Percentiles rank a stretch among this genome's conserved stretches.
Conservation (phyloP, 306 rosid species). For the Quercus variabilis region DNA sequence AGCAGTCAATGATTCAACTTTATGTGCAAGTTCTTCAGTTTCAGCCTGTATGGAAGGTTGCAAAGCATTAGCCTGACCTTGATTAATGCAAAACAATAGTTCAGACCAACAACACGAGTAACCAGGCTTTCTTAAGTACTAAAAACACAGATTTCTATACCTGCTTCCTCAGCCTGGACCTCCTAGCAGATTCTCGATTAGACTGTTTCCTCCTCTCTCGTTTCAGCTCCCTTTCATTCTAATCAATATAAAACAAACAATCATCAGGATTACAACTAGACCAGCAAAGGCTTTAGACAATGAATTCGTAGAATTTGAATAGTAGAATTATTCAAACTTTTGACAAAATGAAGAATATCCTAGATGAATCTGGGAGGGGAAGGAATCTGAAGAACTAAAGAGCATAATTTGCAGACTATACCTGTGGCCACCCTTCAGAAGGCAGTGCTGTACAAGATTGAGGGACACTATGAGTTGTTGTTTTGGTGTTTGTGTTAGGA, state of each 20-base stretch:
- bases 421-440: constrained; percentile 74
- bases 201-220: constrained; percentile 97
- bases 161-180: constrained; percentile 99
- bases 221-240: constrained; percentile 87
- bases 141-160: constrained; percentile 25
- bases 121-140: not conserved
- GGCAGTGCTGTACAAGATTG: constrained; percentile 56
- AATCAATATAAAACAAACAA: constrained; percentile 24
- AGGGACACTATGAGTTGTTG: constrained; percentile 28
- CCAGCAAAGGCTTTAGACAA: not conserved
- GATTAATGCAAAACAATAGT: not conserved
- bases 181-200: constrained; percentile 95
- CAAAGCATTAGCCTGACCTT: constrained; percentile 13
- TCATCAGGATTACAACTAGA: constrained; percentile 2
- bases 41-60: constrained; percentile 59
- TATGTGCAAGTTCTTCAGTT: constrained; percentile 70
- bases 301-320: not conserved
- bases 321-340: too few species aligned
- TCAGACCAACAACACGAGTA: not conserved
- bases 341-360: not conserved
- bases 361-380: not conserved
- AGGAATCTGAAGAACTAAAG: not conserved
- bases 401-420: constrained; percentile 13
- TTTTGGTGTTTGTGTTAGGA: constrained; percentile 33
- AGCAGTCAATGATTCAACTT: constrained; percentile 58